A percentile compares a stretch with the other conserved stretches of the same genome.
Conservation (phyloP, 306 rosid genomes). For the Vigna mungo region DNA sequence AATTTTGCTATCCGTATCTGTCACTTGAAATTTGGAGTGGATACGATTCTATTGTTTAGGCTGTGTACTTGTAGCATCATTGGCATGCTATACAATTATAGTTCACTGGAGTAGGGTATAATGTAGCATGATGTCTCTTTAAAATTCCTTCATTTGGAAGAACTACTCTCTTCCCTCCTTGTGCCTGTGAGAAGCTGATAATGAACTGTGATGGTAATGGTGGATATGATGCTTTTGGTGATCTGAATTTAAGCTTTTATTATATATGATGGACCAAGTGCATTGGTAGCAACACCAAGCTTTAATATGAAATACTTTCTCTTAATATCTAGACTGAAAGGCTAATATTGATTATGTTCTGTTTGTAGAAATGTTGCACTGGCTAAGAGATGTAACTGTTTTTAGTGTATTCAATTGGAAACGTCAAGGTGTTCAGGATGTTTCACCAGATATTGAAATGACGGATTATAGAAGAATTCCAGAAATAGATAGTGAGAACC, state of each 20-base stretch:
- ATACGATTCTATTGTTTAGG: not conserved
- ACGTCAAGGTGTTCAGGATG: constrained; percentile 60
- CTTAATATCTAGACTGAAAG: constrained; percentile 12
- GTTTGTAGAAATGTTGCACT: constrained; percentile 67
- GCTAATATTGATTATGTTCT: constrained; percentile 38
- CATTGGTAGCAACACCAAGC: not conserved
- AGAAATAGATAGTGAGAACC: constrained; percentile 85
- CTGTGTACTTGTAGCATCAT: not conserved
- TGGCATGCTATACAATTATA: not conserved
- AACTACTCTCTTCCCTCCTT: not conserved
- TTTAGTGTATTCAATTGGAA: constrained; percentile 65
- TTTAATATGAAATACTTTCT: constrained; percentile 1
- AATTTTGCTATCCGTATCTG: too few relatives aligned
- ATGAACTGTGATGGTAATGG: not conserved
- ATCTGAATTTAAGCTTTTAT: not conserved
- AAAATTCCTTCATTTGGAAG: not conserved
- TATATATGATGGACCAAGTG: not conserved
- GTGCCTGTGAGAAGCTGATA: not conserved
- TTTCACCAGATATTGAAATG: constrained; percentile 75
- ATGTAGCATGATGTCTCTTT: constrained; percentile 10
- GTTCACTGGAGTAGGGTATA: not conserved
- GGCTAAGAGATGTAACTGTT: constrained; percentile 56
- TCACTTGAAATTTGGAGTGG: too few relatives aligned
- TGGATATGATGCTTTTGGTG: constrained; percentile 20
- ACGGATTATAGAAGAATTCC: constrained; percentile 68